Conservation (phyloP, 2,329 filamentous ascomycete species). For the Thelonectria olida region DNA sequence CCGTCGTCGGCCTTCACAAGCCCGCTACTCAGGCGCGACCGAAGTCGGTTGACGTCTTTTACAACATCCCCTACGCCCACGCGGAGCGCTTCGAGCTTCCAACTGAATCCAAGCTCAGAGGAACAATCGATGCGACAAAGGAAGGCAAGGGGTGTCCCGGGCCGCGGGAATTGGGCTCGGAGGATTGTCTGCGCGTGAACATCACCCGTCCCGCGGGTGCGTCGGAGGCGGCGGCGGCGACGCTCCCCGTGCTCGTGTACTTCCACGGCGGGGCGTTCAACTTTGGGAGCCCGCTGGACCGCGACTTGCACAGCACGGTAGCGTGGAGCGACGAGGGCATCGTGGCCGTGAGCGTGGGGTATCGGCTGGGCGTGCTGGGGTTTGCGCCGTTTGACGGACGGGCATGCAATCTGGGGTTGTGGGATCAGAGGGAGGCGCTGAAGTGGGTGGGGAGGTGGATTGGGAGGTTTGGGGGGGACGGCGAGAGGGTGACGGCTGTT, state of each 20-base stretch:
- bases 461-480: conserved; percentile 67
- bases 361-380: conserved; percentile 73
- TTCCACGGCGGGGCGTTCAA: conserved; percentile 73
- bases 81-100: conserved; percentile 58
- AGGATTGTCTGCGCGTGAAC: conserved; percentile 64
- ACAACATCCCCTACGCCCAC: conserved; percentile 60
- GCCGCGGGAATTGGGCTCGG: conserved; percentile 31
- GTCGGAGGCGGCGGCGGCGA: conserved; percentile 24
- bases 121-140: conserved; percentile 44
- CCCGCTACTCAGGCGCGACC: conserved; percentile 43
- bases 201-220: conserved; percentile 53
- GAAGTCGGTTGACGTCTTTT: conserved; percentile 56
- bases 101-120: conserved; percentile 12
- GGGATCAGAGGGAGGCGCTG: conserved; percentile 68
- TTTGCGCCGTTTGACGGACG: conserved; percentile 69
- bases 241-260: conserved; percentile 63
- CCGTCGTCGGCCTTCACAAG: conserved; percentile 34
- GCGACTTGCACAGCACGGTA: conserved; percentile 70
- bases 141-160: conserved; percentile 43
- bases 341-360: conserved; percentile 68
- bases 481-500: conserved; percentile 66
- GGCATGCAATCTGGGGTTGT: conserved; percentile 70
- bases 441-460: conserved; percentile 71
- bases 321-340: conserved; percentile 61
- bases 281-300: conserved; percentile 59